Evolutionary conservation across 805 yeast genomes (phyloP).

Genomic region (Saccharomycopsis fibuligera): DNA sequence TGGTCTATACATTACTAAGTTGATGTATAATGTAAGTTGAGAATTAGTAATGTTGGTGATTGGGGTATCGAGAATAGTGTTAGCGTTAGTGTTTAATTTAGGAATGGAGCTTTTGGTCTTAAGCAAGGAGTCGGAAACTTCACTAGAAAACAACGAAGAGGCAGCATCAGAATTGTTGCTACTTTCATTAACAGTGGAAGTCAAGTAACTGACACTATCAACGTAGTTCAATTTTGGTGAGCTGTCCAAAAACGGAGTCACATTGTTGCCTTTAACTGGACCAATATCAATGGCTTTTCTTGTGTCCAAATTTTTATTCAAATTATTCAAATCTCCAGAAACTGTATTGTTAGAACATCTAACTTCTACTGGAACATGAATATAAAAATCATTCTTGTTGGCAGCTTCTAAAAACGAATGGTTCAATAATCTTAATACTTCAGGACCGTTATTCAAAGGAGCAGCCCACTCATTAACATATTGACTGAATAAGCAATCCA

Average conservation of each 20-base stretch:
- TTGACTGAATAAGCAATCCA: slow-evolving; percentile 94
- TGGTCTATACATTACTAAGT: slow-evolving; percentile 97
- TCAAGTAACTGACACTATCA: slow-evolving; percentile 1
- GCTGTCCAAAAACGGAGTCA: slow-evolving; percentile 75
- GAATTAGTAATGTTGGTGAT: slow-evolving; percentile 51
- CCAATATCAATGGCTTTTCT: slow-evolving; percentile 43
- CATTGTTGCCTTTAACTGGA: slow-evolving; percentile 75
- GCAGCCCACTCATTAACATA: slow-evolving; percentile 98
- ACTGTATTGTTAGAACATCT: slow-evolving; percentile 83
- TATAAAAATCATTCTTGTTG: slow-evolving; percentile 56
- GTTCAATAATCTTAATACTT: slow-evolving; percentile 58
- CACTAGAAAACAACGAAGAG: not conserved
- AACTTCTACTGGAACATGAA: slow-evolving; percentile 93
- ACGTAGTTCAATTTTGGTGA: slow-evolving; percentile 51
- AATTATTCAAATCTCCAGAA: slow-evolving; percentile 30
- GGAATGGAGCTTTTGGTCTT: not conserved
- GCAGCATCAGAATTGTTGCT: not conserved
- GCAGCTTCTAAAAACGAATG: slow-evolving; percentile 58
- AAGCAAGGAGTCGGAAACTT: not conserved
- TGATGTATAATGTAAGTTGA: slow-evolving; percentile 78
- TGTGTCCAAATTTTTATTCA: slow-evolving; percentile 21
- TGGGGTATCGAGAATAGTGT: slow-evolving; percentile 29
- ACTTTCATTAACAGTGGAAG: not conserved
- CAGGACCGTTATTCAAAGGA: slow-evolving; percentile 74
- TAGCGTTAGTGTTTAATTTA: not conserved